Conservation (phyloP, 371 early-diverging fungal species). For the Mortierella sp. region DNA sequence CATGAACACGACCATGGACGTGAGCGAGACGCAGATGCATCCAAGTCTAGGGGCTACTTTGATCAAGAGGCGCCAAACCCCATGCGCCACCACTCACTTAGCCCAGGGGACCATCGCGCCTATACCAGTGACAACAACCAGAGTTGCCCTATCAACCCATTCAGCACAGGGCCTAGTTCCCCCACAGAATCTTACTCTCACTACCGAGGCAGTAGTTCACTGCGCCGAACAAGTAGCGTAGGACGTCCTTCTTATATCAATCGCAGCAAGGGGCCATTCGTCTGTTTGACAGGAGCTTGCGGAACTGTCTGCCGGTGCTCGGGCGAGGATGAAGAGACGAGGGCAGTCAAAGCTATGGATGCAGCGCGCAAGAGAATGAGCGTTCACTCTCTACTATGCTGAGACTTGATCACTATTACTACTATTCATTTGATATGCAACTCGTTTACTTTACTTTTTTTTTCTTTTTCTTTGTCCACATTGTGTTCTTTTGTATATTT, state of each 20-base stretch:
- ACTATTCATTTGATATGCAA: no score
- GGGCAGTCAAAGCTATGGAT: slow-evolving; percentile 54
- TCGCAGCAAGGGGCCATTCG: slow-evolving; percentile 16
- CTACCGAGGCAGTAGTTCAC: slow-evolving; percentile 1
- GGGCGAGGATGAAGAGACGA: slow-evolving; percentile 52
- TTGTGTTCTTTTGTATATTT: background rate
- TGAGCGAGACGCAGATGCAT: slow-evolving; percentile 1
- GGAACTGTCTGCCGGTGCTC: slow-evolving; percentile 47
- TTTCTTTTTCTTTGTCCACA: background rate
- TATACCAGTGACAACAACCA: slow-evolving; percentile 13
- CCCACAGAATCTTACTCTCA: slow-evolving; percentile 28
- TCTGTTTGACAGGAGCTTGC: slow-evolving; percentile 54
- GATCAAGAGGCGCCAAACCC: slow-evolving; percentile 9
- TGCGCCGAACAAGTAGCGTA: slow-evolving; percentile 38
- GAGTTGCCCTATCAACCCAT: slow-evolving; percentile 23
- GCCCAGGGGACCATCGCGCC: slow-evolving; percentile 10
- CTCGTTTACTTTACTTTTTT: background rate
- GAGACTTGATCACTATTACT: slow-evolving; percentile 4
- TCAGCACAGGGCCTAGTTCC: slow-evolving; percentile 41
- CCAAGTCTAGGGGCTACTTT: slow-evolving; percentile 17
- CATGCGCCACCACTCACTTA: slow-evolving; percentile 5
- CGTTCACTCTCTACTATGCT: slow-evolving; percentile 49
- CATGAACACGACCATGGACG: slow-evolving; percentile 8
- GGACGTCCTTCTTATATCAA: slow-evolving; percentile 33
- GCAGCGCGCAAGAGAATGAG: slow-evolving; percentile 57